A percentile compares a stretch with the other conserved stretches of the same genome.
Evolutionary conservation across 495 filamentous ascomycete species (phyloP).

Genomic region (Lasiosphaeria ovina): DNA sequence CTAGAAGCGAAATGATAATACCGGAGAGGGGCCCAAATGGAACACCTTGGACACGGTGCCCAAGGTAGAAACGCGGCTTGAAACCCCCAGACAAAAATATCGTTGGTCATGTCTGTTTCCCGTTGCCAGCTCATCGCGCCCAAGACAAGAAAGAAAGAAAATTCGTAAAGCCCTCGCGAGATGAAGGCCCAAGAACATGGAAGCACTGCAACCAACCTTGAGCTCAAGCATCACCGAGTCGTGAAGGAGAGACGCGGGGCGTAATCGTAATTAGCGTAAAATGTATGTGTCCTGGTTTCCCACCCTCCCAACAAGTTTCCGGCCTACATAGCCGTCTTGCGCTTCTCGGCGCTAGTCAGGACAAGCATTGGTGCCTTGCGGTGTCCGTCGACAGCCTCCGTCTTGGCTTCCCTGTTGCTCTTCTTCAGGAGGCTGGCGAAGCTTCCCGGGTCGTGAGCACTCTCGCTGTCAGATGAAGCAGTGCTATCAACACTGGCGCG

Average conservation of each 20-base stretch:
- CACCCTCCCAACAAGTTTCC: slow-evolving; percentile 7
- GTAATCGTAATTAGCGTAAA: slow-evolving; percentile 41
- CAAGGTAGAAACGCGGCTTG: slow-evolving; percentile 1
- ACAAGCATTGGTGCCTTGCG: slow-evolving; percentile 85
- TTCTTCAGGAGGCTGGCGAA: slow-evolving; percentile 61
- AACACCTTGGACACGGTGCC: background rate
- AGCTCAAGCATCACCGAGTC: slow-evolving; percentile 8
- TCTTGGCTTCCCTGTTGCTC: slow-evolving; percentile 43
- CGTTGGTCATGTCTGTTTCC: slow-evolving; percentile 5
- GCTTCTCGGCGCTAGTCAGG: slow-evolving; percentile 85
- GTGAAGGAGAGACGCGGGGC: slow-evolving; percentile 27
- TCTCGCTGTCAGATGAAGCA: slow-evolving; percentile 49
- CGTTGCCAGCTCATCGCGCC: slow-evolving; percentile 21
- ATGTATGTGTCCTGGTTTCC: slow-evolving; percentile 18
- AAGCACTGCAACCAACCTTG: slow-evolving; percentile 24
- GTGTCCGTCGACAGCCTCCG: slow-evolving; percentile 53
- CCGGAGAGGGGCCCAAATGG: slow-evolving; percentile 2
- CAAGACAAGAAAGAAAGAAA: slow-evolving; percentile 19
- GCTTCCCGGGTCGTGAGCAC: slow-evolving; percentile 36
- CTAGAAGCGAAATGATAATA: slow-evolving; percentile 1
- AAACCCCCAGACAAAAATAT: background rate
- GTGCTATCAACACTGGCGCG: slow-evolving; percentile 62
- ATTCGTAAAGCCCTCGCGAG: slow-evolving; percentile 23
- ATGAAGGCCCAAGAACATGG: slow-evolving; percentile 1
- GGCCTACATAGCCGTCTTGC: slow-evolving; percentile 50